Evolutionary conservation across 257 asterid genomes (phyloP).

Genomic region (Knoxia roxburghii): DNA sequence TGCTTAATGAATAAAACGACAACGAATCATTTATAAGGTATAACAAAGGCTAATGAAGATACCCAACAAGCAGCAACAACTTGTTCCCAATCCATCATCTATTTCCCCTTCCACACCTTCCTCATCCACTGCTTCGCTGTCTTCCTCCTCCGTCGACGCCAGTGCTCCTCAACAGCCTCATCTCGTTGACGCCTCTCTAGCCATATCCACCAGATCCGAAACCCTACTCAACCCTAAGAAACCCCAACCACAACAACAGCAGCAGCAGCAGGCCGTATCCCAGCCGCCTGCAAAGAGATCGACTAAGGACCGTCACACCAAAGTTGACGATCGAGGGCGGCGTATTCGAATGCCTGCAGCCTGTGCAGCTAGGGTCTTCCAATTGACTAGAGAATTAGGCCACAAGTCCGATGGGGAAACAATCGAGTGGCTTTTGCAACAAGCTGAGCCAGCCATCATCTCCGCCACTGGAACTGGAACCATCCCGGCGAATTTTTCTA

Average conservation of each 20-base stretch:
- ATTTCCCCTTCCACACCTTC: constrained; percentile 29
- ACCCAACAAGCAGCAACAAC: no score
- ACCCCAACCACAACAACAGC: constrained; percentile 17
- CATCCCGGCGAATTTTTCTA: constrained; percentile 62
- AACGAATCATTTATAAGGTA: no score
- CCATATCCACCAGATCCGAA: constrained; percentile 52
- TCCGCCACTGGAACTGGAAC: constrained; percentile 85
- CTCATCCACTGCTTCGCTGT: constrained; percentile 23
- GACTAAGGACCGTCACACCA: constrained; percentile 76
- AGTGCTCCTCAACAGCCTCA: constrained; percentile 21
- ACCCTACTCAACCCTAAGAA: constrained; percentile 32
- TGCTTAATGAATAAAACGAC: no score
- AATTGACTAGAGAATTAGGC: constrained; percentile 57
- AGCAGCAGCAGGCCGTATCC: constrained; percentile 25
- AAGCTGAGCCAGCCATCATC: constrained; percentile 75
- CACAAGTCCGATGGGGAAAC: no score
- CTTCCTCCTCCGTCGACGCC: constrained; percentile 19
- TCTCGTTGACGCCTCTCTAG: constrained; percentile 51
- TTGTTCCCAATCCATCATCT: constrained; percentile 14
- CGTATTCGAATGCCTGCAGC: constrained; percentile 88
- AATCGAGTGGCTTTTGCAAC: constrained; percentile 69
- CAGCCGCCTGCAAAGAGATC: constrained; percentile 38
- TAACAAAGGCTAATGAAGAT: no score
- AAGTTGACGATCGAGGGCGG: no score
- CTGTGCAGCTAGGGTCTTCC: constrained; percentile 80